Conservation (phyloP, 2,329 filamentous ascomycete species). For the Allantophomopsis lycopodina region DNA sequence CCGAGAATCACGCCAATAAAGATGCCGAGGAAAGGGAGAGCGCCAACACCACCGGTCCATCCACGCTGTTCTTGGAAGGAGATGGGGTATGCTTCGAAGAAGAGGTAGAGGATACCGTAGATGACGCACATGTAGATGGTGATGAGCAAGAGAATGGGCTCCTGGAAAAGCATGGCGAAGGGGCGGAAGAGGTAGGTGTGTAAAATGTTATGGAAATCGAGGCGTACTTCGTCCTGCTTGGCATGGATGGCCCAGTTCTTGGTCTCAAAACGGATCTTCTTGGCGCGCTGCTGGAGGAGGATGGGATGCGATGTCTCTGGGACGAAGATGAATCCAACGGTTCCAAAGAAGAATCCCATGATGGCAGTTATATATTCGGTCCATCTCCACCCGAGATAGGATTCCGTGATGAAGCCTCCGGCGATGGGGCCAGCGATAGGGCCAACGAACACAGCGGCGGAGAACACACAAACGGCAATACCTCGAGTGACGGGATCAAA, state of each 20-base stretch:
- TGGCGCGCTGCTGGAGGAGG: constrained; percentile 30
- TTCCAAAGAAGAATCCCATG: constrained; percentile 22
- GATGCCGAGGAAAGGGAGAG: constrained; percentile 25
- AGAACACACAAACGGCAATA: constrained; percentile 2
- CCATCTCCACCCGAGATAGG: constrained; percentile 38
- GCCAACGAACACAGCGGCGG: constrained; percentile 2
- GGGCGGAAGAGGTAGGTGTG: constrained; percentile 17
- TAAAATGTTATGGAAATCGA: constrained; percentile 12
- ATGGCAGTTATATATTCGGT: constrained; percentile 37
- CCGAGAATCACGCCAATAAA: constrained; percentile 20
- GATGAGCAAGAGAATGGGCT: constrained; percentile 3
- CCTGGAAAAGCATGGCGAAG: constrained; percentile 6
- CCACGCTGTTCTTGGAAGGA: constrained; percentile 23
- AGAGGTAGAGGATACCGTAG: constrained; percentile 26
- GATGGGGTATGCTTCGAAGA: constrained; percentile 29
- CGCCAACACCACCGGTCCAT: constrained; percentile 21
- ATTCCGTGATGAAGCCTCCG: constrained; percentile 30
- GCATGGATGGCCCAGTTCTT: constrained; percentile 20
- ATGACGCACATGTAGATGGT: constrained; percentile 18
- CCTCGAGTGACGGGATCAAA: constrained; percentile 5
- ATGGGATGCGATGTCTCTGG: constrained; percentile 33
- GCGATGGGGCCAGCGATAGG: constrained; percentile 33
- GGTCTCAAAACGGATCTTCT: constrained; percentile 28
- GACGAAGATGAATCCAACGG: constrained; percentile 25
- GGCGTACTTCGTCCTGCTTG: constrained; percentile 10